phyloP scores from a whole-genome alignment of 345 rosid species.

The Mercurialis annua region DNA sequence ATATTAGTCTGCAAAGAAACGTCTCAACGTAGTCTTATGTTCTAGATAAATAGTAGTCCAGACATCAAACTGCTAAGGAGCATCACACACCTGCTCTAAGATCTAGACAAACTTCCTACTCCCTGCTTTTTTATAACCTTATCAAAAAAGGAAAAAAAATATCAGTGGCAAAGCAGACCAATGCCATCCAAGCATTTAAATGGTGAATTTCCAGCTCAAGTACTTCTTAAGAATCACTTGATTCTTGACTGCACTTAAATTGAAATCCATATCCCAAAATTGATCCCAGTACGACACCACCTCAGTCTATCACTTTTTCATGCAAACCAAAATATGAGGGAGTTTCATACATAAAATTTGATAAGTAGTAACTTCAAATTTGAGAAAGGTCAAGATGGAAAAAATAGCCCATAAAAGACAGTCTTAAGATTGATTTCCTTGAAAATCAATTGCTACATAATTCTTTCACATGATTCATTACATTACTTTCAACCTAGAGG shows the following conservation, averaged over 20 bases:
- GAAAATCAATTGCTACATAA: not conserved
- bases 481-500: not conserved
- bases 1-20: too few relatives aligned
- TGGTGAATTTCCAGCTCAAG: not conserved
- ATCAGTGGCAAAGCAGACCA: not conserved
- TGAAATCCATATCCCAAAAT: not conserved
- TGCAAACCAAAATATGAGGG: not conserved
- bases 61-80: not conserved
- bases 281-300: not conserved
- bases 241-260: not conserved
- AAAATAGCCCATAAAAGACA: not conserved
- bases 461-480: not conserved
- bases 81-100: not conserved
- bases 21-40: too few relatives aligned
- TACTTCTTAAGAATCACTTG: not conserved
- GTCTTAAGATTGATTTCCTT: not conserved
- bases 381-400: constrained; percentile 2
- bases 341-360: not conserved
- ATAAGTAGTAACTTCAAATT: not conserved
- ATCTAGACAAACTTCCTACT: not conserved
- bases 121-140: not conserved
- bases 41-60: too few relatives aligned
- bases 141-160: not conserved
- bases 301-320: not conserved
- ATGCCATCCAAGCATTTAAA: not conserved